Evolutionary conservation across 139 green algal species (phyloP).

Genomic region (Edaphochlamys debaryana): DNA sequence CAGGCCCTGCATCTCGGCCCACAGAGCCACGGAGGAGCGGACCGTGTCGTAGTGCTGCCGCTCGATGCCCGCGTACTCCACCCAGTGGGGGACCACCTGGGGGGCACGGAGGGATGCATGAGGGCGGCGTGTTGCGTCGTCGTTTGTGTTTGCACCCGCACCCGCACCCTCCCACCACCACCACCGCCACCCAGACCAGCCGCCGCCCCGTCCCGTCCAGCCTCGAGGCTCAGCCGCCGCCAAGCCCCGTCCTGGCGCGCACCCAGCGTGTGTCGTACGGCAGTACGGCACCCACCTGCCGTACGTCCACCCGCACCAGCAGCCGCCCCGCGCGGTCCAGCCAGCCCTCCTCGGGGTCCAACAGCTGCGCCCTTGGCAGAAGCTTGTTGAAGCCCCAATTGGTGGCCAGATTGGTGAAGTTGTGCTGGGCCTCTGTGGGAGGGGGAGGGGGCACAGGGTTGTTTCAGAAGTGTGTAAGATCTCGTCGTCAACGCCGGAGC

Average conservation of each 20-base stretch:
- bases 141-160: not conserved
- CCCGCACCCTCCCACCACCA: not conserved
- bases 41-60: constrained; percentile 29
- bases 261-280: too few relatives aligned
- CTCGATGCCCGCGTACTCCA: constrained; percentile 5
- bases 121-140: not conserved
- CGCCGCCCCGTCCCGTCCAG: too few relatives aligned
- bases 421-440: constrained; percentile 5
- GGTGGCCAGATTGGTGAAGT: not conserved
- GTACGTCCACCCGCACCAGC: constrained; percentile 1
- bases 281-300: not conserved
- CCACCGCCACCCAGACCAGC: too few relatives aligned
- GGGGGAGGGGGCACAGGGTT: too few relatives aligned
- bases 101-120: not conserved
- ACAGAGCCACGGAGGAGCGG: not conserved
- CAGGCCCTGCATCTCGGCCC: not conserved
- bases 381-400: constrained; percentile 17
- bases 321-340: not conserved
- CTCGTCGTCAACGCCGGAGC: too few relatives aligned
- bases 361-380: not conserved
- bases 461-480: too few relatives aligned
- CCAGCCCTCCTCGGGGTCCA: constrained; percentile 17
- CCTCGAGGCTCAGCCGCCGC: too few relatives aligned
- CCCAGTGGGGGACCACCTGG: constrained; percentile 13
- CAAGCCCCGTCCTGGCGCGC: too few relatives aligned